Evolutionary conservation across 106 monocot species (phyloP).

Genomic region (Triglochin maritima): DNA sequence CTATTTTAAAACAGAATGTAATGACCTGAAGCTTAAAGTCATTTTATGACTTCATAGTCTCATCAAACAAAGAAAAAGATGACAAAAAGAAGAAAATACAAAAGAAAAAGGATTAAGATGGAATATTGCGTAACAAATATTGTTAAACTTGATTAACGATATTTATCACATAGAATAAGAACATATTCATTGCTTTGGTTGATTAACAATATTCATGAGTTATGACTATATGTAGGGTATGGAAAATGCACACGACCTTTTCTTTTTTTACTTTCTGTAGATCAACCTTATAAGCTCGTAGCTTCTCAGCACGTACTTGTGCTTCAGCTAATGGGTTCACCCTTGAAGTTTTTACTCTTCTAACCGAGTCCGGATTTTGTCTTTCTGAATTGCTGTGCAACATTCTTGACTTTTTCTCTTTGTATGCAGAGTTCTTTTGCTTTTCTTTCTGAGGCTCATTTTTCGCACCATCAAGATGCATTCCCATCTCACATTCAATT

Average conservation of each 20-base stretch:
- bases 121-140: neutral
- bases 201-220: neutral
- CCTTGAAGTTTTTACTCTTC: conserved; percentile 25
- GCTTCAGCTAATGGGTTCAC: conserved; percentile 60
- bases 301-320: conserved; percentile 83
- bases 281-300: conserved; percentile 81
- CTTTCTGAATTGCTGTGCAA: conserved; percentile 32
- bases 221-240: neutral
- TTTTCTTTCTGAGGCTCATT: conserved; percentile 24
- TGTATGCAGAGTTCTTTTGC: conserved; percentile 21
- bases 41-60: neutral
- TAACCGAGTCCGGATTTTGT: conserved; percentile 39
- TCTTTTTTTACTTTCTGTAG: conserved; percentile 86
- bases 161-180: neutral
- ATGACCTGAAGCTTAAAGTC: neutral
- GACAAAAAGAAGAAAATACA: neutral
- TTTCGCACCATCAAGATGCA: conserved; percentile 13
- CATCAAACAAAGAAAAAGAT: neutral
- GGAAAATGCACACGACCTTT: conserved; percentile 29
- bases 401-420: conserved; percentile 42
- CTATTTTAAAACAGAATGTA: no score
- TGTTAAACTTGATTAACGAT: neutral
- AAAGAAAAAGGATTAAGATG: no score
- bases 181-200: neutral
- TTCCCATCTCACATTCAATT: conserved; percentile 50